Conservation (phyloP, 306 rosid genomes). For the Mimosa pudica region DNA sequence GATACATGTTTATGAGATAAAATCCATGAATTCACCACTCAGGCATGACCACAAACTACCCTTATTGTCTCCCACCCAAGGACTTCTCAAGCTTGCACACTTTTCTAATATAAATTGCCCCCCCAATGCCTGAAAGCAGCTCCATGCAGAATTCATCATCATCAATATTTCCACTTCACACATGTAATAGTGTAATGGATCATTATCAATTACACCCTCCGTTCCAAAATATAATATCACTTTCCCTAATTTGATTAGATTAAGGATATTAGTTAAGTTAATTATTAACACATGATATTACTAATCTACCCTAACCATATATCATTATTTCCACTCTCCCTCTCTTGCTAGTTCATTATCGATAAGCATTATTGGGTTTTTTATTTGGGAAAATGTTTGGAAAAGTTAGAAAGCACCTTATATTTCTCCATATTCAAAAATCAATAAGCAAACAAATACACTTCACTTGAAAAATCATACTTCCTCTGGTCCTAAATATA, state of each 20-base stretch:
- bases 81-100: not conserved
- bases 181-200: not conserved
- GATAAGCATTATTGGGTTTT: no score
- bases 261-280: no score
- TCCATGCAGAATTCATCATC: conserved; percentile 1
- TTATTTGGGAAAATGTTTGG: no score
- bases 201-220: no score
- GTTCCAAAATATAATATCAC: no score
- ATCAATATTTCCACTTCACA: not conserved
- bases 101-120: not conserved
- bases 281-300: no score
- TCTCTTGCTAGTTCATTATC: no score
- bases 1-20: not conserved
- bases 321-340: no score
- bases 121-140: not conserved
- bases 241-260: no score
- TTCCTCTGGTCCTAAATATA: no score
- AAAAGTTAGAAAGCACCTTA: no score
- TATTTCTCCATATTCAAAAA: not conserved
- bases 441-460: not conserved
- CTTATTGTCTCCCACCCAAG: not conserved
- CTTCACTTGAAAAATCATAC: conserved; percentile 1
- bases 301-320: no score
- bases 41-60: not conserved
- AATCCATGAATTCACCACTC: conserved; percentile 9